Conservation (phyloP, 1,284 basidiomycete species). For the Tylopilus sp. region DNA sequence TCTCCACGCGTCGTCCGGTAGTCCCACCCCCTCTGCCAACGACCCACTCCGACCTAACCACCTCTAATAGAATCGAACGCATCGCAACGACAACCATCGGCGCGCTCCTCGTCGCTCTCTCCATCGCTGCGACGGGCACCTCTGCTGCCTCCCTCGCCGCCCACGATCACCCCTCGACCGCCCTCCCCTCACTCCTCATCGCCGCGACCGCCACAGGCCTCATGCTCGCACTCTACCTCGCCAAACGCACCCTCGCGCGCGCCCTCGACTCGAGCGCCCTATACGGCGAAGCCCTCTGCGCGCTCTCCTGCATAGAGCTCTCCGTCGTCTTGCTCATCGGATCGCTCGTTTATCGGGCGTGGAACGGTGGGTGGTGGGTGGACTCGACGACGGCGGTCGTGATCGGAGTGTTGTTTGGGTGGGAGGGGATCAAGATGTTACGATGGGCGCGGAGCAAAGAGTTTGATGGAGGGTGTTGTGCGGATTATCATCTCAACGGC, state of each 20-base stretch:
- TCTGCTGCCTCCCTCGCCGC: slow-evolving; percentile 36
- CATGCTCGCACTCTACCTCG: slow-evolving; percentile 43
- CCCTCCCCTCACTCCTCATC: slow-evolving; percentile 35
- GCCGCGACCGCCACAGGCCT: slow-evolving; percentile 40
- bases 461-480: slow-evolving; percentile 44
- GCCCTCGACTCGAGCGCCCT: slow-evolving; percentile 45
- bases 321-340: slow-evolving; percentile 38
- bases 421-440: slow-evolving; percentile 42
- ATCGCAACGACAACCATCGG: slow-evolving; percentile 39
- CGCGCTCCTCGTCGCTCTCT: slow-evolving; percentile 37
- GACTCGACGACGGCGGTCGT: slow-evolving; percentile 22
- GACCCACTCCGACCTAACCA: not conserved
- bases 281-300: slow-evolving; percentile 43
- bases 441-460: slow-evolving; percentile 11
- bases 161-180: slow-evolving; percentile 36
- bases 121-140: slow-evolving; percentile 38
- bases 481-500: slow-evolving; percentile 2
- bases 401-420: slow-evolving; percentile 42
- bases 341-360: slow-evolving; percentile 38
- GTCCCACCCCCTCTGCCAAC: not conserved
- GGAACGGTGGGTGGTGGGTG: slow-evolving; percentile 50
- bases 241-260: slow-evolving; percentile 45
- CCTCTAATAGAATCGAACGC: slow-evolving; percentile 33
- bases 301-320: slow-evolving; percentile 36
- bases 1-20: not conserved